Percentiles rank a stretch among this genome's conserved stretches.
Evolutionary conservation across 1,139 yeast genomes (phyloP).

Genomic region (Tardiomyces digboiensis): DNA sequence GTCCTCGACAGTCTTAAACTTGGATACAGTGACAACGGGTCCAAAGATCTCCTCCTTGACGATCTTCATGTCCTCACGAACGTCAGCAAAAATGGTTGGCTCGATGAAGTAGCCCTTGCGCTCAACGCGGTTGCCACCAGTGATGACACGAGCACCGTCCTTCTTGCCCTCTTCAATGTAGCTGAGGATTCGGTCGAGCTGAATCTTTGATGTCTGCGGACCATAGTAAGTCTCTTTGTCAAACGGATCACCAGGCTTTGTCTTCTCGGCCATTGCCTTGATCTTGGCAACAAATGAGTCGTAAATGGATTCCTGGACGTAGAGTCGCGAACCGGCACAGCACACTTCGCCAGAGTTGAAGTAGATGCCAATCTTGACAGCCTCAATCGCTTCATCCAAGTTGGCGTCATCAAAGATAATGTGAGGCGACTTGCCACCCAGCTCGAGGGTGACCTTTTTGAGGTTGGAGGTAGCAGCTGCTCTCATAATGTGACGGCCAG

Average conservation of each 20-base stretch:
- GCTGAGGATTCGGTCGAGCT: constrained; percentile 62
- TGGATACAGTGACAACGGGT: constrained; percentile 69
- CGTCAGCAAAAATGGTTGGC: constrained; percentile 75
- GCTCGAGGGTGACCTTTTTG: constrained; percentile 69
- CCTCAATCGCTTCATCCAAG: constrained; percentile 43
- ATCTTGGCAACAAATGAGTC: constrained; percentile 49
- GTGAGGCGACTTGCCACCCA: constrained; percentile 78
- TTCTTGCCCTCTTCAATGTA: constrained; percentile 65
- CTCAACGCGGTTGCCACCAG: constrained; percentile 38
- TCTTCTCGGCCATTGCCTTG: constrained; percentile 39
- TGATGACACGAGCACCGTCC: constrained; percentile 65
- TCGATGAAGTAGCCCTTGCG: constrained; percentile 64
- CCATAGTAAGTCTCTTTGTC: constrained; percentile 69
- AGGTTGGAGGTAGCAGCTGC: constrained; percentile 54
- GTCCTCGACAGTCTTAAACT: constrained; percentile 65
- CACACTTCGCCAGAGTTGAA: constrained; percentile 81
- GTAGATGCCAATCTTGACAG: constrained; percentile 47
- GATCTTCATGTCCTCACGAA: constrained; percentile 54
- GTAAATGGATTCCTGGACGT: constrained; percentile 62
- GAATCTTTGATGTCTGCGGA: constrained; percentile 72
- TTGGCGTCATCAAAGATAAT: constrained; percentile 63
- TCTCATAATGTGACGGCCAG: constrained; percentile 70
- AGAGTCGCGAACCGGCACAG: constrained; percentile 75
- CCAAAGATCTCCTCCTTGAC: constrained; percentile 83
- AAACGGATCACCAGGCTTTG: constrained; percentile 63